A percentile compares a stretch with the other conserved stretches of the same genome.
Conservation (phyloP, 2,329 filamentous ascomycete genomes). For the Aureobasidium sp. region DNA sequence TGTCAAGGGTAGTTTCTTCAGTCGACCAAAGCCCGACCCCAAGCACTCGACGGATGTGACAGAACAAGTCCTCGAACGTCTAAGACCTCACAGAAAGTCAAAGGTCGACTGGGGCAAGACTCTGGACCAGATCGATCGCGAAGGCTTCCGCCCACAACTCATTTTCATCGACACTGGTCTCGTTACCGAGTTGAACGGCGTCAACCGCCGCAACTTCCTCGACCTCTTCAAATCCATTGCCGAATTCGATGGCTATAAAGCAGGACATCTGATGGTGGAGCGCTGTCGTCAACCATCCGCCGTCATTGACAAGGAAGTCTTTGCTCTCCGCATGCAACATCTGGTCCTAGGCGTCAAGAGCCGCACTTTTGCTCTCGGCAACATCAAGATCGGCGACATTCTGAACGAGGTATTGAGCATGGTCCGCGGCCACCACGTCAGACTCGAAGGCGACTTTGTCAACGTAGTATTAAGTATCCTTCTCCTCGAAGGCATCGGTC, state of each 20-base stretch:
- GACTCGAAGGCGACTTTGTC: conserved; percentile 94
- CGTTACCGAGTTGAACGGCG: conserved; percentile 83
- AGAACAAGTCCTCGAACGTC: conserved; percentile 71
- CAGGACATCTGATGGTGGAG: conserved; percentile 91
- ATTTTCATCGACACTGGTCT: conserved; percentile 97
- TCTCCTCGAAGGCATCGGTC: conserved; percentile 85
- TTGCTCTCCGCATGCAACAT: conserved; percentile 94
- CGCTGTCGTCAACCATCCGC: conserved; percentile 86
- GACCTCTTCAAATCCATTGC: conserved; percentile 93
- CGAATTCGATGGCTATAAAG: conserved; percentile 94
- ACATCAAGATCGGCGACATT: conserved; percentile 93
- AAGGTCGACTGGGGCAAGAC: conserved; percentile 62
- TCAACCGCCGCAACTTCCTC: conserved; percentile 82
- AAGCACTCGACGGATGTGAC: conserved; percentile 65
- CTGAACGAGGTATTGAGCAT: conserved; percentile 82
- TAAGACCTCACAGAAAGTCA: conserved; percentile 64
- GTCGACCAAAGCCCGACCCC: conserved; percentile 24
- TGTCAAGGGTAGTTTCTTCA: conserved; percentile 33
- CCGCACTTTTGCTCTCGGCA: conserved; percentile 81
- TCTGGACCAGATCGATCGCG: conserved; percentile 66
- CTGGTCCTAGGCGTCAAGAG: conserved; percentile 86
- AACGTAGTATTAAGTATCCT: conserved; percentile 96
- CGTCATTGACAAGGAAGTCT: conserved; percentile 81
- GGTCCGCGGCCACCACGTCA: conserved; percentile 86
- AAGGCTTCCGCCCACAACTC: conserved; percentile 86